Evolutionary conservation across 2,329 filamentous ascomycete genomes (phyloP).

Genomic region (Alternaria infectoria): DNA sequence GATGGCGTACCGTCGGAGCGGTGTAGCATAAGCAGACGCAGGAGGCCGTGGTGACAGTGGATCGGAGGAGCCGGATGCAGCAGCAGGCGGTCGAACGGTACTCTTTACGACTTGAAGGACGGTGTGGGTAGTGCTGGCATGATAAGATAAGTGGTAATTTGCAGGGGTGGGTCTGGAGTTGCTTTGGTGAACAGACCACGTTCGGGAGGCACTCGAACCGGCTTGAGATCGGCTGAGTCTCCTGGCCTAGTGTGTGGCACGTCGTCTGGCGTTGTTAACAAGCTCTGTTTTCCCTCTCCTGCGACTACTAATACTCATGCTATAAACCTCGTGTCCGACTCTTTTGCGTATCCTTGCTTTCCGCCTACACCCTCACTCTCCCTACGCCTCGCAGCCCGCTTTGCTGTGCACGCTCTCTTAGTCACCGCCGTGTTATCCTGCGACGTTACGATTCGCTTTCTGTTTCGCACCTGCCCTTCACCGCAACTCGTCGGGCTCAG

Average conservation of each 20-base stretch:
- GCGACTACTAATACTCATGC: slow-evolving; percentile 6
- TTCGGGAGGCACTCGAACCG: slow-evolving; percentile 12
- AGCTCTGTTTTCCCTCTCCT: slow-evolving; percentile 6
- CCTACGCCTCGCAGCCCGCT: slow-evolving; percentile 5
- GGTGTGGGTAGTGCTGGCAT: not conserved
- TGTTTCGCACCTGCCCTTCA: slow-evolving; percentile 1
- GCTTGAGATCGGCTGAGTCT: slow-evolving; percentile 13
- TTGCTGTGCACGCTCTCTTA: slow-evolving; percentile 20
- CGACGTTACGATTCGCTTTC: slow-evolving; percentile 1
- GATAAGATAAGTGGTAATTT: slow-evolving; percentile 2
- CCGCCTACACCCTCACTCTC: slow-evolving; percentile 4
- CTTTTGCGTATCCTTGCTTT: slow-evolving; percentile 10
- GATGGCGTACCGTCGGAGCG: slow-evolving; percentile 3
- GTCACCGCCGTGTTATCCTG: not conserved
- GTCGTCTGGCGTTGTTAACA: slow-evolving; percentile 8
- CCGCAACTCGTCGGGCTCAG: slow-evolving; percentile 6
- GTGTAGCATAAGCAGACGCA: slow-evolving; percentile 1
- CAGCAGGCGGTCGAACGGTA: not conserved
- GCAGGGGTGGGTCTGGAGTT: slow-evolving; percentile 9
- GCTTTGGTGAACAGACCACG: slow-evolving; percentile 10
- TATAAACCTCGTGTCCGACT: slow-evolving; percentile 6
- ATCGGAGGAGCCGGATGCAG: not conserved
- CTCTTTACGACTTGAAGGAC: not conserved
- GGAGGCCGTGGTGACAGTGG: not conserved
- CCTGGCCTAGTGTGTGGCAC: slow-evolving; percentile 8